Base-by-base conservation (phyloP, 371 early-diverging fungal genomes). In the Entomophthora muscae region DNA sequence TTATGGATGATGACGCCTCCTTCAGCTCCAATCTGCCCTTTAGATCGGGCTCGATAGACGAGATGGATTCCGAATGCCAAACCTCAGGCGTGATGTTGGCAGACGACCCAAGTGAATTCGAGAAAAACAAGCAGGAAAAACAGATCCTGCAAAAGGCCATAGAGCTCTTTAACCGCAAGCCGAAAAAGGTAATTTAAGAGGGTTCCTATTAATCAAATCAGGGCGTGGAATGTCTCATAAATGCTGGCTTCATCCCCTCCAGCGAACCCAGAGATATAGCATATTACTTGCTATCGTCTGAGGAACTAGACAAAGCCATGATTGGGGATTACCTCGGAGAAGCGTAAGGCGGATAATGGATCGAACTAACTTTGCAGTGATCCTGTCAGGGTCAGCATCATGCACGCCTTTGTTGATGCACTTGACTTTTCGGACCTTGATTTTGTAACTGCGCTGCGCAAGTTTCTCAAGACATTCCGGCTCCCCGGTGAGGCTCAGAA, bases 401-500 rank as follows among this genome's bases (percentile, higher is more conserved):
- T 96, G 96, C 96, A 94, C 66, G 85, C 87, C 7, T 97, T 95
- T 76, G 90, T 96, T 1, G 91, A 92, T 67, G 81, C 81, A 60
- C 83, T 96, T 78, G 85, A 91, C 54, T 97, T 98, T 66, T 65
- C 70, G 28, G 76, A 79, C 13, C 72, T 86, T 77, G 70, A 70
- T 1, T 89, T 98, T 72, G 85, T 89, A 0, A 82, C 86, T 24
- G 94, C 97, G 7, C 70, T 99, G 7, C 77, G 98, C 13, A 68
- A 70, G 22, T 95, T 93, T 67, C 73, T 99, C 32, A 88, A 92
- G 71, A 69, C 79, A n/a, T 99, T 99, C 80, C 76, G 97, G 53
- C 78, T 99, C 30, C 95, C 95, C 2, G 98, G 98, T 33, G 99
- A 99, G 74, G 83, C 90, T 21, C 97, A 97, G 73, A 91, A 95